A percentile compares a stretch with the other conserved stretches of the same genome.
Conservation (phyloP, 1,284 basidiomycete genomes). For the Microbotryomycetes sp. region DNA sequence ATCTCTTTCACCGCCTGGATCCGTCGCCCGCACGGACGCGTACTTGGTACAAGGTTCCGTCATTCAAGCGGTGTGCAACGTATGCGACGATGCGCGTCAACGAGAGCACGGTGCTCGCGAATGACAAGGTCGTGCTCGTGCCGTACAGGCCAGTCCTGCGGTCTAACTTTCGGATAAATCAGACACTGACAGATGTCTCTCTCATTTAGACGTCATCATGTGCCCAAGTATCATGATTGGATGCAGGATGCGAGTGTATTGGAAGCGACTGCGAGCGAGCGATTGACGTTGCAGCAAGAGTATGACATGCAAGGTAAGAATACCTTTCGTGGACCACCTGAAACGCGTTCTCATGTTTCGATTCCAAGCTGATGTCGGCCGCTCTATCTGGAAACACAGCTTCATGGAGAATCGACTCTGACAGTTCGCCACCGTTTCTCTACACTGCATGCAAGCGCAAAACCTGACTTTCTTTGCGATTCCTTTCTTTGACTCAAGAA, state of each 20-base stretch:
- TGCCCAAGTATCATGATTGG: slow-evolving; percentile 67
- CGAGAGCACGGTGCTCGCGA: slow-evolving; percentile 56
- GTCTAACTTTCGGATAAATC: background rate
- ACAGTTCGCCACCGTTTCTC: slow-evolving; percentile 52
- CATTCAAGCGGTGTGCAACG: no score
- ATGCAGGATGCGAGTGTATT: slow-evolving; percentile 72
- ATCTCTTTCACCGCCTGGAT: no score
- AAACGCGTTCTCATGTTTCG: no score
- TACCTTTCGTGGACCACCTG: background rate
- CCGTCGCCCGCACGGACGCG: no score
- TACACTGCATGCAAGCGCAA: background rate
- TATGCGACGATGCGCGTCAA: slow-evolving; percentile 66
- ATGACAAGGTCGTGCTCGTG: slow-evolving; percentile 57
- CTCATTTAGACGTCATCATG: slow-evolving; percentile 21
- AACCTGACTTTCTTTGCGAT: background rate
- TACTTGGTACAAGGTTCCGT: no score
- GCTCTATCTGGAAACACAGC: slow-evolving; percentile 51
- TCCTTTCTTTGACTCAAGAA: slow-evolving; percentile 47
- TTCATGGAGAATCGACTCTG: slow-evolving; percentile 79
- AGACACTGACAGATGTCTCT: background rate
- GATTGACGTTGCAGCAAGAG: slow-evolving; percentile 72
- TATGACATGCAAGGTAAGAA: slow-evolving; percentile 83
- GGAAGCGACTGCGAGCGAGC: slow-evolving; percentile 77
- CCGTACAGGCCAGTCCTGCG: slow-evolving; percentile 55
- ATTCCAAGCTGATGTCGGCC: background rate